Conservation (phyloP, 2,329 filamentous ascomycete species). For the Nakataea oryzae region DNA sequence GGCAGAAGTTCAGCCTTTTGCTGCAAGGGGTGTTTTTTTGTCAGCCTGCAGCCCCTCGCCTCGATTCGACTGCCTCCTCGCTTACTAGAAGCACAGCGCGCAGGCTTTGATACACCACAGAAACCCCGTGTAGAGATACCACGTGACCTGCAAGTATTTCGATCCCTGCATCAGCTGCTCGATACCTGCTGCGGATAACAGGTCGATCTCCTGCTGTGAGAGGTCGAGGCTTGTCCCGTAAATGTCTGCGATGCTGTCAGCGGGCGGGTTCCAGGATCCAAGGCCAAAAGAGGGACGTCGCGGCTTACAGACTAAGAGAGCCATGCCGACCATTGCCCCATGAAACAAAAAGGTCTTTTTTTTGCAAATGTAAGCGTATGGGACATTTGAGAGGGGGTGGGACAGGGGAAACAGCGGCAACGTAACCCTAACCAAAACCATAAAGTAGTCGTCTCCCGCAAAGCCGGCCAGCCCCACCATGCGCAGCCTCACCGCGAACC, state of each 20-base stretch:
- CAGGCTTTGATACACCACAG: not conserved
- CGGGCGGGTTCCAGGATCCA: not conserved
- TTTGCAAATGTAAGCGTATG: too few species aligned
- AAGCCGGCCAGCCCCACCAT: slow-evolving; percentile 6
- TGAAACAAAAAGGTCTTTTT: not conserved
- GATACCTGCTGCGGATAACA: not conserved
- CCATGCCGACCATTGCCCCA: not conserved
- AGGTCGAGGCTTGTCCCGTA: not conserved
- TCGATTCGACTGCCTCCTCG: not conserved
- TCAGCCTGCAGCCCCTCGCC: not conserved
- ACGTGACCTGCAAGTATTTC: not conserved
- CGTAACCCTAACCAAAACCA: not conserved
- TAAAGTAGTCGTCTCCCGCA: slow-evolving; percentile 5
- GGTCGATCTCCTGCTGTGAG: not conserved
- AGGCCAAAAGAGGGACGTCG: not conserved
- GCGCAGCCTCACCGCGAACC: slow-evolving; percentile 5
- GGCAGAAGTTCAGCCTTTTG: not conserved
- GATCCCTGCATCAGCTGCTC: not conserved
- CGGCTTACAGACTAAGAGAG: not conserved
- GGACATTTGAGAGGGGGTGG: not conserved
- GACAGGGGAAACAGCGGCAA: not conserved
- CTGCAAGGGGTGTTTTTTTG: not conserved
- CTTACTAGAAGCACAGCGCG: not conserved
- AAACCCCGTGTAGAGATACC: not conserved
- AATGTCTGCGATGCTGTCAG: not conserved